Percentiles rank a stretch among this genome's conserved stretches.
Evolutionary conservation across 169 alveolate species (phyloP).

Genomic region (Cryptosporidium canis): DNA sequence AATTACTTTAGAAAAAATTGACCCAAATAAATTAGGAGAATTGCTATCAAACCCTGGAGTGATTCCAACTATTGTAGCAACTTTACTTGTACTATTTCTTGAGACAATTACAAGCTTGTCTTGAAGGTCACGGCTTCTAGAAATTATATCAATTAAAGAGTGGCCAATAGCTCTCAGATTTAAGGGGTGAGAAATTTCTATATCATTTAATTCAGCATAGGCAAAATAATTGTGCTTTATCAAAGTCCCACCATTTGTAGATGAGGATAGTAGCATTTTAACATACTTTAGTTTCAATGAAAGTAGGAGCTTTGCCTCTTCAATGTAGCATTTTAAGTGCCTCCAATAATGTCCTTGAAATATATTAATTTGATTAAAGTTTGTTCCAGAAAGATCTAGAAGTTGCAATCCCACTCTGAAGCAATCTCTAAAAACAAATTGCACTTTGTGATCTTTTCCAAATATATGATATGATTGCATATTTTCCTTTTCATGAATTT

Average conservation of each 20-base stretch:
- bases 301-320: constrained; percentile 34
- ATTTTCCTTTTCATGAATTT: neutral
- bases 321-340: constrained; percentile 45
- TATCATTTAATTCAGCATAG: constrained; percentile 38
- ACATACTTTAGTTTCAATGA: constrained; percentile 37
- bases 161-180: constrained; percentile 46
- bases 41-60: constrained; percentile 56
- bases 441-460: constrained; percentile 42
- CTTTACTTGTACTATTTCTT: constrained; percentile 4
- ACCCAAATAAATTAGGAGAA: constrained; percentile 55
- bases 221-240: constrained; percentile 64
- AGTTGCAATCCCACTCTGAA: constrained; percentile 62
- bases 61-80: constrained; percentile 59
- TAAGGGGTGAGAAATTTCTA: constrained; percentile 56
- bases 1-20: constrained; percentile 61
- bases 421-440: constrained; percentile 35
- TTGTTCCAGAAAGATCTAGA: constrained; percentile 3
- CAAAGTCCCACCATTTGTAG: neutral
- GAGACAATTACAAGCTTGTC: constrained; percentile 37
- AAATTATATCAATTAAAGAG: constrained; percentile 17
- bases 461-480: neutral
- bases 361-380: neutral
- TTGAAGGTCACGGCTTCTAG: constrained; percentile 34
- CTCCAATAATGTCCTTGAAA: constrained; percentile 11
- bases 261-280: constrained; percentile 39